A percentile compares a stretch with the other conserved stretches of the same genome.
Evolutionary conservation across 805 yeast species (phyloP).

Genomic region (Hanseniaspora valbyensis): DNA sequence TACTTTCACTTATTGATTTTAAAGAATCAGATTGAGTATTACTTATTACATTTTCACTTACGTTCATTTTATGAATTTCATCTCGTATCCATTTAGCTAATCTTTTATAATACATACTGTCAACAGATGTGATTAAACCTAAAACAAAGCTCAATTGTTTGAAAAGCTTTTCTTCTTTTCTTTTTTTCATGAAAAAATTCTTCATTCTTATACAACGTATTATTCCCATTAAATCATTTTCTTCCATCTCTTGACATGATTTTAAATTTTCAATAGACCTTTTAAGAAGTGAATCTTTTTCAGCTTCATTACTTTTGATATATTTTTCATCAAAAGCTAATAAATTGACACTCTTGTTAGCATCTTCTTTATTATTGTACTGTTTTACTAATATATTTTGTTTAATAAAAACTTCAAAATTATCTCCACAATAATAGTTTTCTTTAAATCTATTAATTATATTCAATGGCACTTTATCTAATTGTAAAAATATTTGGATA

Average conservation of each 20-base stretch:
- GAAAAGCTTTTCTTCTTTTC: neutral
- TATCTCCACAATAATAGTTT: slow-evolving; percentile 1
- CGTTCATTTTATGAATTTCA: neutral
- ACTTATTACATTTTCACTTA: neutral
- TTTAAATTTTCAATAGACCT: neutral
- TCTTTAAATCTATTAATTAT: slow-evolving; percentile 1
- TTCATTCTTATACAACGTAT: neutral
- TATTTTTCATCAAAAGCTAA: neutral
- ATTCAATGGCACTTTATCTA: slow-evolving; percentile 2
- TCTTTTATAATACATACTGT: neutral
- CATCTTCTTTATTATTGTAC: neutral
- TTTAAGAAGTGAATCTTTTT: neutral
- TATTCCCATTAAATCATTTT: neutral
- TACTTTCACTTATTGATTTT: too few species aligned
- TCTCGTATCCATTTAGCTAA: neutral
- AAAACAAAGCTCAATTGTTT: neutral
- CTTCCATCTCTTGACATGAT: slow-evolving; percentile 5
- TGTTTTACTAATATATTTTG: neutral
- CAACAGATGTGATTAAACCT: neutral
- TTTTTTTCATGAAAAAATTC: slow-evolving; percentile 5
- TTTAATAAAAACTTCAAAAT: slow-evolving; percentile 9
- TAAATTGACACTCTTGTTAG: neutral
- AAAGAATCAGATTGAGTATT: too few species aligned
- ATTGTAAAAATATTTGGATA: neutral
- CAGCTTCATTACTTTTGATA: neutral